A percentile compares a stretch with the other conserved stretches of the same genome.
These are phyloP conservation scores for Colletotrichum abscissum DNA, from an alignment of 2,329 filamentous ascomycete species.

Conservation along the genomic window DNA sequence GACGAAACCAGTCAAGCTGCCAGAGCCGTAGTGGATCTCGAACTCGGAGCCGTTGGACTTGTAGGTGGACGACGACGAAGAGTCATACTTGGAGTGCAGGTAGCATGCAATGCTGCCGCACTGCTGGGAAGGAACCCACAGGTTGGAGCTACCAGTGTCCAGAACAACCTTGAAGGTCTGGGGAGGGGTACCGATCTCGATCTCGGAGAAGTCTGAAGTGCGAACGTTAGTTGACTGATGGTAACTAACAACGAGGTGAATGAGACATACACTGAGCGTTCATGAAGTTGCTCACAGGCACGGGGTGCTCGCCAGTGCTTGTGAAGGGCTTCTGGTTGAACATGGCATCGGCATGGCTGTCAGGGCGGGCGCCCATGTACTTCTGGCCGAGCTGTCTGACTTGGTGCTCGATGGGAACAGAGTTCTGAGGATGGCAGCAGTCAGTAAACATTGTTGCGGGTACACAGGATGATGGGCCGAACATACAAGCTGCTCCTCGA, in stretches of 20 bases:
- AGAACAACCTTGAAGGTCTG: constrained; percentile 99
- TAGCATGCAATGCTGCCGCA: constrained; percentile 98
- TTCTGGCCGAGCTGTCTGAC: constrained; percentile 90
- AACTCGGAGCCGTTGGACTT: constrained; percentile 94
- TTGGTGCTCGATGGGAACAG: constrained; percentile 83
- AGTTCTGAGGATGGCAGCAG: constrained; percentile 63
- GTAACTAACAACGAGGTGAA: neutral
- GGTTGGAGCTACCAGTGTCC: constrained; percentile 98
- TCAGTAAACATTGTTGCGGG: constrained; percentile 30
- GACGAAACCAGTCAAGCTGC: constrained; percentile 91
- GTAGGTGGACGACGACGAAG: constrained; percentile 87
- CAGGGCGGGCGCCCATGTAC: constrained; percentile 87
- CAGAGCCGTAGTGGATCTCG: constrained; percentile 95
- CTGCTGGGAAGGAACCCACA: constrained; percentile 93
- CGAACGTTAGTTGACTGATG: neutral
- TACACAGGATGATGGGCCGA: neutral
- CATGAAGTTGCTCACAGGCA: constrained; percentile 96
- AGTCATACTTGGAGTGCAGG: constrained; percentile 97
- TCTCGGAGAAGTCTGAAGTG: constrained; percentile 92
- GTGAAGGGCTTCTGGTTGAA: constrained; percentile 81
- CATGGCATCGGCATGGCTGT: constrained; percentile 77
- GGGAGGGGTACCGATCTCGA: constrained; percentile 89
- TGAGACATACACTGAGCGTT: constrained; percentile 93
- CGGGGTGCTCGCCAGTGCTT: constrained; percentile 76
- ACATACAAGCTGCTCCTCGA: constrained; percentile 91